These are phyloP conservation scores for Pichia sp. DNA, from an alignment of 1,139 yeast genomes.

Conservation along the genomic window DNA sequence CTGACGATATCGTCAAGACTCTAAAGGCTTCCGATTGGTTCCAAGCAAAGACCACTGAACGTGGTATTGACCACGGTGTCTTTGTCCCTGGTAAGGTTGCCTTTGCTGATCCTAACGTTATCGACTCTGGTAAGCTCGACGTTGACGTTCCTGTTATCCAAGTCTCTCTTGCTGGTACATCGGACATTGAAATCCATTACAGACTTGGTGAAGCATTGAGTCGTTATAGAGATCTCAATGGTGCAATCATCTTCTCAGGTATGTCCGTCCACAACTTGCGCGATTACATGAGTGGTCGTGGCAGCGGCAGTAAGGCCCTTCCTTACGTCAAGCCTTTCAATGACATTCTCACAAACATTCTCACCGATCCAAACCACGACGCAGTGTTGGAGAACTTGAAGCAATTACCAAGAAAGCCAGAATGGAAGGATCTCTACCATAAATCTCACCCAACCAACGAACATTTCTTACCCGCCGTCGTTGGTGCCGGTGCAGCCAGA, in stretches of 20 bases:
- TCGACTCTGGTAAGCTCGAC: constrained; percentile 29
- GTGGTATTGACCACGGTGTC: constrained; percentile 78
- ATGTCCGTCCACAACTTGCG: constrained; percentile 72
- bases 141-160: constrained; percentile 56
- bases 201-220: constrained; percentile 50
- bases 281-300: constrained; percentile 35
- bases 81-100: constrained; percentile 79
- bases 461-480: constrained; percentile 64
- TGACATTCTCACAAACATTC: constrained; percentile 32
- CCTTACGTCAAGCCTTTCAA: constrained; percentile 51
- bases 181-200: constrained; percentile 42
- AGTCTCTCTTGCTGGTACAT: constrained; percentile 48
- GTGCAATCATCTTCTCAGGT: constrained; percentile 59
- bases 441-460: constrained; percentile 70
- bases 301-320: constrained; percentile 25
- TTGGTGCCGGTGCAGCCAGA: constrained; percentile 54
- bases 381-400: constrained; percentile 28
- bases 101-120: constrained; percentile 37
- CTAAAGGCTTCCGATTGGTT: constrained; percentile 38
- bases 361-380: constrained; percentile 21
- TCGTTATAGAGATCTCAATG: constrained; percentile 43
- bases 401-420: constrained; percentile 27
- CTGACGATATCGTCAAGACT: constrained; percentile 37
- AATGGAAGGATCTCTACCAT: constrained; percentile 32
- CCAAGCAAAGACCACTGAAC: constrained; percentile 33